These are phyloP conservation scores for Aspergillus udagawae DNA, from an alignment of 2,329 filamentous ascomycete species.

Conservation along the genomic window DNA sequence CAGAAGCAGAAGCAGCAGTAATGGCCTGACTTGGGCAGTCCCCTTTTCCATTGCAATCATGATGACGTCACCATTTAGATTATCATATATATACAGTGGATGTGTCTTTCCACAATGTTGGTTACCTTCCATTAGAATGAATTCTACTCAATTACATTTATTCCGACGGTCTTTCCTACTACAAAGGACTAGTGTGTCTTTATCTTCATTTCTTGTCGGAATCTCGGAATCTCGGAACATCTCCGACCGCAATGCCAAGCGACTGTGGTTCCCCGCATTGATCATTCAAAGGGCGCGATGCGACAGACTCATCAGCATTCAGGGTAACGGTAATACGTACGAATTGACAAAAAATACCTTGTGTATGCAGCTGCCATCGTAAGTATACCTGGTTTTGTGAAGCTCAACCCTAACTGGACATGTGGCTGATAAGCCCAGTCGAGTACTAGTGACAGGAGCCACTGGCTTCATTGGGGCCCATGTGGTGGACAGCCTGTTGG, in stretches of 20 bases:
- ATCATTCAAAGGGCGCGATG: background rate
- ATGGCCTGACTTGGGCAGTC: background rate
- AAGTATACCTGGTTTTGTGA: background rate
- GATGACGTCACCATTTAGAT: background rate
- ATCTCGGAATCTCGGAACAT: background rate
- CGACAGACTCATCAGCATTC: background rate
- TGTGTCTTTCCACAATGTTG: background rate
- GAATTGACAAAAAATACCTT: background rate
- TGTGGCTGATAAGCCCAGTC: constrained; percentile 1
- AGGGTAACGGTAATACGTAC: background rate
- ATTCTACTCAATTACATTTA: background rate
- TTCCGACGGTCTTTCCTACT: background rate
- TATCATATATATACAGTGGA: background rate
- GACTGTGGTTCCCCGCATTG: background rate
- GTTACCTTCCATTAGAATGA: background rate
- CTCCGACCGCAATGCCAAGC: background rate
- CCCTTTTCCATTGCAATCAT: background rate
- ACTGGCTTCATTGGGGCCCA: constrained; percentile 29
- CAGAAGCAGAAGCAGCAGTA: constrained; percentile 11
- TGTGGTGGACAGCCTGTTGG: constrained; percentile 23
- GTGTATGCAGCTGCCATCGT: background rate
- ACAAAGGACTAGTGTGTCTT: too few species aligned
- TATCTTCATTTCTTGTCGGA: background rate
- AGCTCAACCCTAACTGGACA: background rate
- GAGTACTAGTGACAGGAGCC: constrained; percentile 24